phyloP scores from a whole-genome alignment of 176 grass and related monocot genomes.

The Themeda triandra region DNA sequence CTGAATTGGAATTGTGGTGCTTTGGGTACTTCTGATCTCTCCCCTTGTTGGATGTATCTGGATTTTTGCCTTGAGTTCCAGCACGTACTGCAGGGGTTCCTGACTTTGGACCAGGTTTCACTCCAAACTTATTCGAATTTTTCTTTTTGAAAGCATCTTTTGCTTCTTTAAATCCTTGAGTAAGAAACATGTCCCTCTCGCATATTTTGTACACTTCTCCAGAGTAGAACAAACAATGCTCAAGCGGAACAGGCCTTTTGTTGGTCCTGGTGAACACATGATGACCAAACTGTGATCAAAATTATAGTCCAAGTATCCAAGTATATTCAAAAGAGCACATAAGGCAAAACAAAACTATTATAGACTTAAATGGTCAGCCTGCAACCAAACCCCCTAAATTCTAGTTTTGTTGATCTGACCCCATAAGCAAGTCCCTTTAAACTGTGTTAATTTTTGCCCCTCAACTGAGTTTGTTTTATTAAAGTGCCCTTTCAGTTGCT shows the following conservation, averaged over 20 bases:
- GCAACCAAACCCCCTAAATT: slow-evolving; percentile 6
- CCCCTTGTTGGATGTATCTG: slow-evolving; percentile 47
- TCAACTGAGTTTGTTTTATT: not conserved
- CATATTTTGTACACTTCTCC: slow-evolving; percentile 86
- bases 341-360: slow-evolving; percentile 12
- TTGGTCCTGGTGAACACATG: slow-evolving; percentile 61
- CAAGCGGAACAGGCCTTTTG: slow-evolving; percentile 89
- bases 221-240: slow-evolving; percentile 95
- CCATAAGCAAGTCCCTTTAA: not conserved
- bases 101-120: slow-evolving; percentile 47
- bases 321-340: not conserved
- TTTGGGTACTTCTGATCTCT: slow-evolving; percentile 72
- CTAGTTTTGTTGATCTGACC: not conserved
- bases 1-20: slow-evolving; percentile 49
- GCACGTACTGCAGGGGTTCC: slow-evolving; percentile 31
- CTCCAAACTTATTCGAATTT: slow-evolving; percentile 49
- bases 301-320: slow-evolving; percentile 8
- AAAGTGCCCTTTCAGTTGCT: not conserved
- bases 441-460: not conserved
- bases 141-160: slow-evolving; percentile 90
- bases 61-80: slow-evolving; percentile 57
- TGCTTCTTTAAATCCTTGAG: slow-evolving; percentile 80
- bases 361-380: not conserved
- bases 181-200: slow-evolving; percentile 72
- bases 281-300: slow-evolving; percentile 21